A percentile compares a stretch with the other conserved stretches of the same genome.
Evolutionary conservation across 2,329 filamentous ascomycete species (phyloP).

Genomic region (Ceratocystis eucalypticola): DNA sequence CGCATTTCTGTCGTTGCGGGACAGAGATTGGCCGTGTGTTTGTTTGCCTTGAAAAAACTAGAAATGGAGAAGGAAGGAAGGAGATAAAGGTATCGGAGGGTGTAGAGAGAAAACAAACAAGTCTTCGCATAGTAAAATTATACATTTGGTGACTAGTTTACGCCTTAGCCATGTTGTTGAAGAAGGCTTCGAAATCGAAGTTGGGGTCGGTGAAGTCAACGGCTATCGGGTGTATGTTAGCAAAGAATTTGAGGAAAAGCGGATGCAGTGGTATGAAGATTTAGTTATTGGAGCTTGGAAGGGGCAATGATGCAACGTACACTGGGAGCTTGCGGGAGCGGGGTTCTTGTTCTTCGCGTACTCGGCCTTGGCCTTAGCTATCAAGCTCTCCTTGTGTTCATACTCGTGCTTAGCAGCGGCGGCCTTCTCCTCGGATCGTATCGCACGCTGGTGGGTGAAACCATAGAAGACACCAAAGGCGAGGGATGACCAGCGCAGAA

Average conservation of each 20-base stretch:
- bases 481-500: conserved; percentile 92
- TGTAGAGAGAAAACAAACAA: conserved; percentile 3
- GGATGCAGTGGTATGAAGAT: neutral
- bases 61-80: neutral
- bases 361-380: conserved; percentile 83
- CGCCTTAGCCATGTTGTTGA: conserved; percentile 48
- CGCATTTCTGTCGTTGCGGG: neutral
- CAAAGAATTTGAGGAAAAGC: neutral
- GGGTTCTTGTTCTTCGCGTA: conserved; percentile 63
- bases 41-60: neutral
- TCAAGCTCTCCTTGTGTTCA: conserved; percentile 79
- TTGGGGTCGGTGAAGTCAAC: conserved; percentile 63
- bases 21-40: neutral
- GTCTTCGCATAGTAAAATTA: conserved; percentile 9
- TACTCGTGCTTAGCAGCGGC: conserved; percentile 68
- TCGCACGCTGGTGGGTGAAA: conserved; percentile 77
- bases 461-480: conserved; percentile 88
- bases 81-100: conserved; percentile 6
- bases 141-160: conserved; percentile 25
- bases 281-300: neutral
- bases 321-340: conserved; percentile 24
- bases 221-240: conserved; percentile 7
- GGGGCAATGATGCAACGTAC: conserved; percentile 22
- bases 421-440: conserved; percentile 57
- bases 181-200: conserved; percentile 82